Evolutionary conservation across 202 grass and related monocot species (phyloP), one percentile per base, ranked within the genome.

Genomic region (Elaeis oleifera): DNA sequence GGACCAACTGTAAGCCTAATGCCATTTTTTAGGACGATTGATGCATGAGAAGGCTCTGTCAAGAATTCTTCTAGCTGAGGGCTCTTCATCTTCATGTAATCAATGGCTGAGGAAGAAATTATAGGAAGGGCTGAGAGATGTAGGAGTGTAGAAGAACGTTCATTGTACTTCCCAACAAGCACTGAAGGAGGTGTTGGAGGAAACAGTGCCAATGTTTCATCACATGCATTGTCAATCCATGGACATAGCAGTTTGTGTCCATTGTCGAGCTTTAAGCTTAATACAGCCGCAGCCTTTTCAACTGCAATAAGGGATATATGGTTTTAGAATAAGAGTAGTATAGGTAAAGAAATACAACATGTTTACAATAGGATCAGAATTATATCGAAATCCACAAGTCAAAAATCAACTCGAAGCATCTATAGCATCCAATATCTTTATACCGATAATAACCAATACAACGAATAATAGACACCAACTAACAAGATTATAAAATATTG

Each of bases 221-320:
- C 94, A 73, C 94, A 99, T 77, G 83, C 89, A 67, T 99, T 99
- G 56, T 94, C 82, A 61, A 89, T 89, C 94, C 94, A 99, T 9
- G 94, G 94, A 68, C 94, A 99, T 2, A 99, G 83, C 49, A 94
- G 69, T 76, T 92, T 99, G 65, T 99, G 94, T 18, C 94, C 87
- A 80, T 18, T 82, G 72, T 99, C 88, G 58, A 94, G 63, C 58
- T 99, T 92, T 76, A 99, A 75, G 68, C 88, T 94, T 69, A 99
- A 94, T 69, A 99, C 94, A 64, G 85, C 74, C 66, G 88, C 94
- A 59, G 82, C 88, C 76, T 94, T 99, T 70, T 99, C 94, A 83
- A 99, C 94, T 99, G 80, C 72, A 99, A 25, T 54, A 69, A 44
- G 36, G 11, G 36, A 72, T 3, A 73, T 59, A 83, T 54, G 59